These are phyloP conservation scores for Cyberlindnera nakhonratchasimensis DNA, from an alignment of 805 yeast genomes.

Conservation along the genomic window DNA sequence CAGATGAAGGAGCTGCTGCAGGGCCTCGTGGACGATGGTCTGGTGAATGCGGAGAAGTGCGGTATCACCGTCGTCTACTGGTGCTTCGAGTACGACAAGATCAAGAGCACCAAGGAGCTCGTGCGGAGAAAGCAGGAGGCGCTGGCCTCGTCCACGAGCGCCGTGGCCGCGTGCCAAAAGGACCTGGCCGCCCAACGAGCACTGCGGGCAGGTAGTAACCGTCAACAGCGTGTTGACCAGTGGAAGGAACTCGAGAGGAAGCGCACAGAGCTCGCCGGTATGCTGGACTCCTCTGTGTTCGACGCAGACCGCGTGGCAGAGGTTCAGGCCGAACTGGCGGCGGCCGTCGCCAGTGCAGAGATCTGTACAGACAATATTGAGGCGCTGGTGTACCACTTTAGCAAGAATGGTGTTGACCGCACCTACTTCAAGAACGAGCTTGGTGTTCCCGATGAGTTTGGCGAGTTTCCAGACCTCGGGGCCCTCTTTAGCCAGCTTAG, in stretches of 20 bases:
- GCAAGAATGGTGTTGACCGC: constrained; percentile 30
- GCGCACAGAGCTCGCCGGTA: constrained; percentile 8
- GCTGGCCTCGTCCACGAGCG: too few species aligned
- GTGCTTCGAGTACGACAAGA: constrained; percentile 39
- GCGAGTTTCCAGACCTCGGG: constrained; percentile 23
- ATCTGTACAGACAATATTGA: constrained; percentile 41
- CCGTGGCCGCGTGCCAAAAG: too few species aligned
- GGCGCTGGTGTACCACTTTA: constrained; percentile 35
- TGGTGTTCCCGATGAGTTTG: constrained; percentile 42
- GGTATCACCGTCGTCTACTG: constrained; percentile 52
- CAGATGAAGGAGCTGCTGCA: constrained; percentile 50
- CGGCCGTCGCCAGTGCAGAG: constrained; percentile 12
- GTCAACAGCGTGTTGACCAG: constrained; percentile 8
- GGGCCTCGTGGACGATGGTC: constrained; percentile 44
- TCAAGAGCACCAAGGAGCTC: constrained; percentile 21
- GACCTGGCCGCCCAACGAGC: not conserved
- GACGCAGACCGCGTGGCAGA: constrained; percentile 15
- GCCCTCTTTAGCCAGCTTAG: constrained; percentile 5
- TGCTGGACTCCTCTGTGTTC: constrained; percentile 13
- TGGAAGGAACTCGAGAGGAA: constrained; percentile 12
- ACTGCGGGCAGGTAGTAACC: constrained; percentile 8
- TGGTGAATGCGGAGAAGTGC: constrained; percentile 50
- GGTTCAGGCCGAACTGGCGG: constrained; percentile 14
- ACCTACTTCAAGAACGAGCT: constrained; percentile 36
- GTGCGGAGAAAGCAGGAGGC: too few species aligned